Evolutionary conservation across 345 rosid species (phyloP).

Genomic region (Moringa oleifera): DNA sequence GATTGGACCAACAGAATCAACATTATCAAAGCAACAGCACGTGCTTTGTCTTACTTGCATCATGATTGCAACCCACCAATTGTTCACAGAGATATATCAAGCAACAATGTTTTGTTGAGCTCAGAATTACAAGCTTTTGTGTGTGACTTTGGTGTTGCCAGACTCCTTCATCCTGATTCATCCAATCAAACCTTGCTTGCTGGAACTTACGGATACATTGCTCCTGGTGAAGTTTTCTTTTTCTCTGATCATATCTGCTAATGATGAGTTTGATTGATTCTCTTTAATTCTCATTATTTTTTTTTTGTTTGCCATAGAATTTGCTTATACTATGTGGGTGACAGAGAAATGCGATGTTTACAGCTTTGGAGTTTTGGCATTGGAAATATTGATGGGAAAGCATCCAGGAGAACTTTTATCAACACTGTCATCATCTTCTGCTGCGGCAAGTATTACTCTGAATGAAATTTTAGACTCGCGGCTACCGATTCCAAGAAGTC

Average conservation of each 20-base stretch:
- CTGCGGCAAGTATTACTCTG: too few relatives aligned
- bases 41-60: slow-evolving; percentile 24
- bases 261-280: background rate
- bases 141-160: slow-evolving; percentile 13
- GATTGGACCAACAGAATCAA: slow-evolving; percentile 25
- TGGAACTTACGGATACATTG: background rate
- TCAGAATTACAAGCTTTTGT: slow-evolving; percentile 17
- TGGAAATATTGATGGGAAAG: slow-evolving; percentile 17
- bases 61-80: slow-evolving; percentile 16
- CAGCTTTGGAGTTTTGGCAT: slow-evolving; percentile 16
- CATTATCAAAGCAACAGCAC: slow-evolving; percentile 8
- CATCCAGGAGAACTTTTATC: slow-evolving; percentile 12
- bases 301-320: too few relatives aligned
- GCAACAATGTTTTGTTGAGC: slow-evolving; percentile 14
- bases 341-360: slow-evolving; percentile 18
- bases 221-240: too few relatives aligned
- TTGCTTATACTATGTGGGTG: slow-evolving; percentile 11
- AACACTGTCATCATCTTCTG: too few relatives aligned
- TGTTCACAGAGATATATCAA: slow-evolving; percentile 21
- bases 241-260: too few relatives aligned
- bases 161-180: slow-evolving; percentile 20
- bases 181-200: slow-evolving; percentile 11
- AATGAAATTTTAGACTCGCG: too few relatives aligned
- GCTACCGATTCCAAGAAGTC: too few relatives aligned
- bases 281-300: background rate